Conservation (phyloP, 2,329 filamentous ascomycete genomes). For the Penicillium sp. region DNA sequence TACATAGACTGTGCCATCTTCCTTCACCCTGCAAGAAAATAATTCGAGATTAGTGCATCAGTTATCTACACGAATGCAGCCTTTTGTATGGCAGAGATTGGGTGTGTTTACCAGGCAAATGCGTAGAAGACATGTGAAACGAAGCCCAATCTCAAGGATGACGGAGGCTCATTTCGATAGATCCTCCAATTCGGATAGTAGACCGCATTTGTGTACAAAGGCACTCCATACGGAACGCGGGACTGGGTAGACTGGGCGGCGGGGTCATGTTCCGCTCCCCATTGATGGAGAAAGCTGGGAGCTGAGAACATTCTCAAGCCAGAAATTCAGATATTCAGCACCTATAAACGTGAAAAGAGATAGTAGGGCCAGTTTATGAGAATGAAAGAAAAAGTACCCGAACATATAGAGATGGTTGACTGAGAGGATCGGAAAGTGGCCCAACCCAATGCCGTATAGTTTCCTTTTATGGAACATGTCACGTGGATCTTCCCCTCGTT, state of each 20-base stretch:
- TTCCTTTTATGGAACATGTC: slow-evolving; percentile 22
- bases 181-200: slow-evolving; percentile 80
- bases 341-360: not conserved
- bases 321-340: not conserved
- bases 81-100: slow-evolving; percentile 15
- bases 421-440: not conserved
- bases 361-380: not conserved
- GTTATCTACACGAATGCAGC: slow-evolving; percentile 14
- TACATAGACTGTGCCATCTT: slow-evolving; percentile 72
- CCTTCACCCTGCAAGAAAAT: slow-evolving; percentile 58
- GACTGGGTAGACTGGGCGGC: slow-evolving; percentile 13
- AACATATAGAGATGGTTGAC: slow-evolving; percentile 4
- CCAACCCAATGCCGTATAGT: slow-evolving; percentile 7
- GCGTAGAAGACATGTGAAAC: slow-evolving; percentile 81
- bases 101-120: slow-evolving; percentile 58
- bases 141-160: slow-evolving; percentile 68
- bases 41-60: slow-evolving; percentile 24
- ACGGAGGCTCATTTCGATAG: slow-evolving; percentile 69
- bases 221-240: slow-evolving; percentile 33
- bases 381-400: not conserved
- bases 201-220: slow-evolving; percentile 62
- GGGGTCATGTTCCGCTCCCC: slow-evolving; percentile 18
- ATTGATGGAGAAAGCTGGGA: slow-evolving; percentile 19
- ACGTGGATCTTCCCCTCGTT: slow-evolving; percentile 16
- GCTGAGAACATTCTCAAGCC: slow-evolving; percentile 20